Conservation (phyloP, 164 flowering plant species). For the Cinnamomum chago region DNA sequence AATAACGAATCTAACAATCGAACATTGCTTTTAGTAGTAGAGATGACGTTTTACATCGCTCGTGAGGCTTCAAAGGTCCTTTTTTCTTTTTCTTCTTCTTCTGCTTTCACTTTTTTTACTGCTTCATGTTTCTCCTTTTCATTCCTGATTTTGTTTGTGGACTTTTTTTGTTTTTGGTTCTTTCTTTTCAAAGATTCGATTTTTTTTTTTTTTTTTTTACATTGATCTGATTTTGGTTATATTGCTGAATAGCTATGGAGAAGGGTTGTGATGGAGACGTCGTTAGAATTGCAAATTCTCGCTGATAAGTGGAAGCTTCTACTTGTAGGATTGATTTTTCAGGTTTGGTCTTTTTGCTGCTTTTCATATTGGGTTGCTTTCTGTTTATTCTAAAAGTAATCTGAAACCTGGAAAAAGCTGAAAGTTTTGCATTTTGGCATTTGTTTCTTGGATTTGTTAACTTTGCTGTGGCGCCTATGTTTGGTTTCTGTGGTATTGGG, state of each 20-base stretch:
- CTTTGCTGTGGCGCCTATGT: background rate
- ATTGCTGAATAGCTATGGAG: constrained; percentile 65
- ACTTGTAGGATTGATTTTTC: constrained; percentile 74
- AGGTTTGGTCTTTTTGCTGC: constrained; percentile 36
- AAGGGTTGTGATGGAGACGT: constrained; percentile 66
- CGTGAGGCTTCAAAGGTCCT: constrained; percentile 94
- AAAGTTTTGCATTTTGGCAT: background rate
- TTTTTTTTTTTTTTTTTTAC: background rate
- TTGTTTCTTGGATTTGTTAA: background rate
- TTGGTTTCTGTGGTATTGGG: background rate
- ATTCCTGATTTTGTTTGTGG: background rate
- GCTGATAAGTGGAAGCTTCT: constrained; percentile 84
- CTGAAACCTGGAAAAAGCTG: background rate
- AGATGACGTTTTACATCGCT: constrained; percentile 84
- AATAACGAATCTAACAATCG: no score
- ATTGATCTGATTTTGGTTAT: constrained; percentile 6
- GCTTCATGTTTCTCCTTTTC: background rate
- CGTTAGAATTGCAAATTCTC: constrained; percentile 66
- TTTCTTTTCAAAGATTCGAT: background rate
- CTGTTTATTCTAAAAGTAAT: background rate
- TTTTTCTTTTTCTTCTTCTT: background rate
- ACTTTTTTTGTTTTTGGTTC: background rate
- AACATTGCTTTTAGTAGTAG: background rate
- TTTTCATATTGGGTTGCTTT: background rate
- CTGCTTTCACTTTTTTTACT: background rate